Evolutionary conservation across 805 yeast genomes (phyloP).

Genomic region (Yarrowia hollandica): DNA sequence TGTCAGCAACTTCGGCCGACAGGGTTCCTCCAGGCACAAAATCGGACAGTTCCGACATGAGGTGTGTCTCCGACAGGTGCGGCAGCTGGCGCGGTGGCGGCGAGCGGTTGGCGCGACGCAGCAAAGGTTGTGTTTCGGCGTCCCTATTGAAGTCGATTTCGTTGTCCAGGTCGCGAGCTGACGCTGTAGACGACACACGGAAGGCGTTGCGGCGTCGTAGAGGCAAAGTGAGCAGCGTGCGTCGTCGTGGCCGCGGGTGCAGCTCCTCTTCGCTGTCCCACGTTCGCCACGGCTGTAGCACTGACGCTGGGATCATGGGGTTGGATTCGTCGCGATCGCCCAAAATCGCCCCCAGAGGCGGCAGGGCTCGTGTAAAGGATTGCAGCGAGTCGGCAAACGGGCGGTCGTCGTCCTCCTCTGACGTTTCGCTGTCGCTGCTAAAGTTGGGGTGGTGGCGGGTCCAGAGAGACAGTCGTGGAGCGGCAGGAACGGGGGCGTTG

Average conservation of each 20-base stretch:
- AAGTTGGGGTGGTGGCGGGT: neutral
- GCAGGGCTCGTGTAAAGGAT: neutral
- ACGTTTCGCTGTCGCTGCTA: conserved; percentile 8
- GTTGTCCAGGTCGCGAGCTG: neutral
- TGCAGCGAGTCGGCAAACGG: conserved; percentile 3
- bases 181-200: neutral
- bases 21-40: conserved; percentile 1
- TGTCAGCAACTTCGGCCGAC: neutral
- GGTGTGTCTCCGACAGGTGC: neutral
- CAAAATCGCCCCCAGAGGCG: neutral
- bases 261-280: neutral
- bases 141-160: conserved; percentile 6
- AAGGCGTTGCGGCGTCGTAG: conserved; percentile 5
- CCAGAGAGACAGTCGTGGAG: neutral
- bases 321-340: too few relatives aligned
- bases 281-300: neutral
- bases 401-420: conserved; percentile 5
- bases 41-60: conserved; percentile 5
- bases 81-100: neutral
- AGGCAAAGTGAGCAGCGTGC: conserved; percentile 3
- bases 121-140: too few relatives aligned
- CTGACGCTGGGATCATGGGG: neutral
- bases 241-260: neutral
- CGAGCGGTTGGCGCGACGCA: neutral
- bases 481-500: neutral